Percentiles rank a stretch among this genome's conserved stretches.
Evolutionary conservation across 2,329 filamentous ascomycete genomes (phyloP).

Genomic region (Alternaria dauci): DNA sequence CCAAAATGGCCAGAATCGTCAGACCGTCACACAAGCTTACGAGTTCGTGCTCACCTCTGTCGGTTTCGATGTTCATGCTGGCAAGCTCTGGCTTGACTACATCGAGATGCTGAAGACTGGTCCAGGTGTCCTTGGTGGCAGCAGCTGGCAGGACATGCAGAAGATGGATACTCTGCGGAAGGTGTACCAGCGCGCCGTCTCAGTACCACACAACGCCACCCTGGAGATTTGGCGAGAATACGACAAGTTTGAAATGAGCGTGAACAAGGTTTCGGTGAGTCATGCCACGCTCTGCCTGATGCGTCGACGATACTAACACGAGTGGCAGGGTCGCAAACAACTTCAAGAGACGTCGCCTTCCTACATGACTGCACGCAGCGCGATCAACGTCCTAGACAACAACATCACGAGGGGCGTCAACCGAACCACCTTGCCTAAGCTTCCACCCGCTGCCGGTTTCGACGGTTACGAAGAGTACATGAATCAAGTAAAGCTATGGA

Average conservation of each 20-base stretch:
- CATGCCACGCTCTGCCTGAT: background rate
- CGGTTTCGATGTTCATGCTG: conserved; percentile 89
- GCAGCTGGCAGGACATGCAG: conserved; percentile 93
- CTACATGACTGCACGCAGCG: conserved; percentile 95
- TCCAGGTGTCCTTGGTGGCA: conserved; percentile 84
- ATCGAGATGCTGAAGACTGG: conserved; percentile 90
- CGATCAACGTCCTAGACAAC: conserved; percentile 89
- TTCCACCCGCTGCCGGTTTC: conserved; percentile 86
- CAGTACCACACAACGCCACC: conserved; percentile 82
- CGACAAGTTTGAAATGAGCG: conserved; percentile 90
- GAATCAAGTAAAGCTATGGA: conserved; percentile 88
- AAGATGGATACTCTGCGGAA: conserved; percentile 96
- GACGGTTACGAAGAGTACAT: conserved; percentile 86
- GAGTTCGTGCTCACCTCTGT: conserved; percentile 91
- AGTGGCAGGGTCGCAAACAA: conserved; percentile 81
- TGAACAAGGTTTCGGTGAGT: conserved; percentile 89
- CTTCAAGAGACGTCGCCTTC: conserved; percentile 90
- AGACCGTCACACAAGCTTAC: conserved; percentile 84
- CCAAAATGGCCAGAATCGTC: conserved; percentile 75
- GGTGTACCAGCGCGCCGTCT: conserved; percentile 89
- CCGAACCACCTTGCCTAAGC: conserved; percentile 77
- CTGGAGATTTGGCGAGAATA: conserved; percentile 96
- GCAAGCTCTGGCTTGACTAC: conserved; percentile 92
- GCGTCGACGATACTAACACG: conserved; percentile 26
- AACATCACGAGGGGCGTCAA: conserved; percentile 81